Base-by-base conservation (phyloP, 2,329 filamentous ascomycete genomes). In the Phialophora tarda region DNA sequence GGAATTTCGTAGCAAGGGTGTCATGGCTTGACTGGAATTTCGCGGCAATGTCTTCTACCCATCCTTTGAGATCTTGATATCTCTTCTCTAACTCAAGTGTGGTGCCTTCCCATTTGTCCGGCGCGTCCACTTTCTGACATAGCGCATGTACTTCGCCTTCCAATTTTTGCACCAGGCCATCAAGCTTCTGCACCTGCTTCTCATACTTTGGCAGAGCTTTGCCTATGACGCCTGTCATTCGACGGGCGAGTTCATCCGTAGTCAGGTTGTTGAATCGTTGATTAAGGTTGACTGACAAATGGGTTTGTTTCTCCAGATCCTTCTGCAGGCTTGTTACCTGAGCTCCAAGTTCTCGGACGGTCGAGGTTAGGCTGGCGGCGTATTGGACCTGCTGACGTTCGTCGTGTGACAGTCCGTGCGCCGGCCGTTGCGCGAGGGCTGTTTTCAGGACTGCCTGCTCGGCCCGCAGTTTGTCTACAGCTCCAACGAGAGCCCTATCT, bases 231-330 rank as follows among this genome's bases (percentile, higher is more conserved):
- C 57, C 54, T 8, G 66, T 32, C 34, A 69, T 69, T n/a, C 56
- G 47, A 6, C 54, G 63, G 7, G 51, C 30, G 28, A 69, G 60
- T 4, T 30, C 41, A 24, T 62, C 61, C 11, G 59, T 69, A 1
- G 61, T 55, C 3, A 69, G 62, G 24, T 66, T 69, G 30, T 69
- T 62, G 32, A 66, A 69, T 6, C 67, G 63, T 21, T 63, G 64
- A 32, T 30, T 63, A 12, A 64, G 64, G 38, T 44, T 62, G 44
- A 64, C 56, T 10, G 55, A 53, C 24, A 62, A 24, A 54, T 66
- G 67, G 2, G 10, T 28, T 4, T 59, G 32, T 51, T 62, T 62
- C 41, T 64, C 60, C 2, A 67, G 28, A 21, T 30, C 53, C 24
- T 59, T 32, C 23, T 62, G 59, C 1, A 63, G 2, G 21, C n/a